Base-by-base conservation (phyloP, 108 stramenopile genomes). In the Aurantiochytrium sp. region DNA sequence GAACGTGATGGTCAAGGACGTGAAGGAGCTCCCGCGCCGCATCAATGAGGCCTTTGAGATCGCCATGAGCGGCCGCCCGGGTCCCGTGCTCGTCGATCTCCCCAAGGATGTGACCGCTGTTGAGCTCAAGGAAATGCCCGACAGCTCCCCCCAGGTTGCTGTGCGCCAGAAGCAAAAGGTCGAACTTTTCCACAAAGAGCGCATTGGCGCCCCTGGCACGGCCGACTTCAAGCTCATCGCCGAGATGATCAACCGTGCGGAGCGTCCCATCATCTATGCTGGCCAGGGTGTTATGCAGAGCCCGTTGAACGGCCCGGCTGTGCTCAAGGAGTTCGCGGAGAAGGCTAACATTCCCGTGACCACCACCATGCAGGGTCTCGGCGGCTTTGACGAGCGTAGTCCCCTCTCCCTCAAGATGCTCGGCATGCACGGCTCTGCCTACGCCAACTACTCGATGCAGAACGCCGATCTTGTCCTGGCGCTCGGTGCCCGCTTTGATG, bases 341-440 rank as follows among this genome's bases (percentile, higher is more conserved):
- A 91, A 91, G 60, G 93, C 96, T 18, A 95, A 96, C 87, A 97
- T 97, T 47, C 96, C 96, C 76, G 96, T 97, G 51, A 94, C 96
- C 12, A 96, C 96, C 5, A 97, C 96, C 87, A 92, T 97, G 35
- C 96, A 97, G 72, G 96, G 93, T n/a, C 89, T 97, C 29, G 96
- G 96, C 58, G 91, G 91, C 47, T 97, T 96, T 71, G 96, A 97
- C 72, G 96, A 97, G 88, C 88, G 96, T 43, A 93, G 95, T 89
- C 93, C 92, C n/a, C 95, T 97, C 16, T 96, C 96, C 69, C 92
- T 96, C 64, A 96, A 97, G 87, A 96, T 97, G 95, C 87, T 97
- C 87, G 96, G 96, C 49, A 97, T 97, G 96, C 96, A 97, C 91
- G 96, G 96, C 0, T 96, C 96, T 60, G 94, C 96, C 23, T 96